phyloP scores from a whole-genome alignment of 2,329 filamentous ascomycete genomes.

The Herpotrichia juniperi region DNA sequence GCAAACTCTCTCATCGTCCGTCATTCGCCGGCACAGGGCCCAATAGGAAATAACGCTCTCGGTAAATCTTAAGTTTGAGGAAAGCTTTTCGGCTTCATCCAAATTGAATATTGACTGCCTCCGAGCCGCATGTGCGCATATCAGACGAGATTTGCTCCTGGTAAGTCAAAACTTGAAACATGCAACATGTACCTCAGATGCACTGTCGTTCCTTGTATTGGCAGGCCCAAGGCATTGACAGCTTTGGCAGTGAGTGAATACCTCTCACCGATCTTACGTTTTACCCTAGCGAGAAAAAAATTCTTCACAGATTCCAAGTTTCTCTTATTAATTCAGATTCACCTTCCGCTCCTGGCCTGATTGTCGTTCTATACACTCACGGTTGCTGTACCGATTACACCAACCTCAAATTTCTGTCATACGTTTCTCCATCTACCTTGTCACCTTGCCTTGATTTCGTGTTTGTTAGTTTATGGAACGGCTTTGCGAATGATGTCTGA shows the following conservation, averaged over 20 bases:
- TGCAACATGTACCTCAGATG: conserved; percentile 10
- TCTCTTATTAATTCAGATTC: background rate
- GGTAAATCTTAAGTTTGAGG: conserved; percentile 15
- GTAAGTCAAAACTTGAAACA: conserved; percentile 20
- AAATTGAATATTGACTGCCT: conserved; percentile 8
- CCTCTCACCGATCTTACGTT: background rate
- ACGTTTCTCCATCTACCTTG: background rate
- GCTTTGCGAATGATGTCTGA: background rate
- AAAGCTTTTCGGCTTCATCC: conserved; percentile 17
- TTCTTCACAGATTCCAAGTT: background rate
- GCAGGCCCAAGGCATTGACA: background rate
- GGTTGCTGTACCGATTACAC: background rate
- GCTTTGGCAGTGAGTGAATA: background rate
- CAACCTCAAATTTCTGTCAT: background rate
- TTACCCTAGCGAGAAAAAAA: background rate
- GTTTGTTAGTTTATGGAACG: background rate
- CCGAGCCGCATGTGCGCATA: conserved; percentile 6
- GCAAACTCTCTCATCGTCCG: conserved; percentile 10
- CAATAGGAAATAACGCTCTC: conserved; percentile 21
- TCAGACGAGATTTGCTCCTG: conserved; percentile 10
- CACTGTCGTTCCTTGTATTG: background rate
- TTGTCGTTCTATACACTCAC: background rate
- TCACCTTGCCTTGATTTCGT: background rate
- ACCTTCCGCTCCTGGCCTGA: background rate
- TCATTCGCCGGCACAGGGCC: conserved; percentile 21